Base-by-base conservation (phyloP, 768 basidiomycete genomes). In the Termitomyces sp. region DNA sequence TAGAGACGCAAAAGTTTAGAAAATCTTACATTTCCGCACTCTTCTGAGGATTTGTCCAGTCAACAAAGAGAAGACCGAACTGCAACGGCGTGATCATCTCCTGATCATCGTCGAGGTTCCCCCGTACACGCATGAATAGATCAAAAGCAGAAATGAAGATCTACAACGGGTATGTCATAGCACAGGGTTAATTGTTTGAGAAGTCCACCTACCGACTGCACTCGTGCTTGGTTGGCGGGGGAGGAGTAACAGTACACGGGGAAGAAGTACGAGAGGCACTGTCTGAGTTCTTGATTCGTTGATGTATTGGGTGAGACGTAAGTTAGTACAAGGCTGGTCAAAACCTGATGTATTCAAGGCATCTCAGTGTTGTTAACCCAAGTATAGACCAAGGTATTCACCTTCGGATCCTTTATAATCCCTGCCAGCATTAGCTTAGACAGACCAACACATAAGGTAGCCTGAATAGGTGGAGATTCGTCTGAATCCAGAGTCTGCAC, bases 221-320 rank as follows among this genome's bases (percentile, higher is more conserved):
- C 85, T 78, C 78, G 82, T 68, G 64, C 80, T 73, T 98, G 95
- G 67, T 98, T 96, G 18, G 68, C 71, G 6, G 86, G 71, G 0
- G 91, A 88, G 0, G 95, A 93, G 71, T 91, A 97, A 68, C 93
- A 92, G 68, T 92, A 98, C 0, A 94, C 87, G 0, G 94, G 93
- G 76, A 99, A 90, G 79, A 98, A 98, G 70, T 97, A 98, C 5
- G 93, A 87, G 14, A 99, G 77, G 67, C 94, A 98, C 71, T 98
- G 96, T 44, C 93, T 81, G 18, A 98, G 78, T 62, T 91, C 85
- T 62, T 90, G 87, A 67, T 97, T 98, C 26, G 87, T 82, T 10
- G 77, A 81, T 0, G 95, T 97, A 45, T 88, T 85, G 0, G 94
- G 92, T 0, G 93, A 92, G 55, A 98, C 82, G 69, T 95, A 99